Evolutionary conservation across 352 stramenopile genomes (phyloP).

Genomic region (Halophytophthora polymorphica): DNA sequence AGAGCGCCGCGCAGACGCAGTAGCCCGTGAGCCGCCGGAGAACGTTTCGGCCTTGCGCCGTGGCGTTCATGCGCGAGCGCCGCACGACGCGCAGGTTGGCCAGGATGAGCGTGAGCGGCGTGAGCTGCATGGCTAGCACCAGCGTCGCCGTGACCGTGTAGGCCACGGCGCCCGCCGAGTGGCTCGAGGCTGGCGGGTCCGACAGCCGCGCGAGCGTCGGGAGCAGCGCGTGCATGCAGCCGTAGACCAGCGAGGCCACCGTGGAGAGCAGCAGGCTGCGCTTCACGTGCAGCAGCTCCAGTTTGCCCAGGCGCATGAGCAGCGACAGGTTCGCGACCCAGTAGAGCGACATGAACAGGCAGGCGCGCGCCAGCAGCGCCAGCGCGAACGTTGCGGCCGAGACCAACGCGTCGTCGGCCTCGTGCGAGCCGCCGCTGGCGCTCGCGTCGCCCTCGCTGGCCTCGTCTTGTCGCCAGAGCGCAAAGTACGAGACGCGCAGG

Average conservation of each 20-base stretch:
- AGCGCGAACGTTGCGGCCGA: constrained; percentile 19
- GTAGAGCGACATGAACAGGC: constrained; percentile 77
- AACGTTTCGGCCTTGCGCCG: constrained; percentile 51
- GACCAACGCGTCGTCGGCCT: not conserved
- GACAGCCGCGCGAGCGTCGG: constrained; percentile 8
- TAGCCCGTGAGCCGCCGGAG: constrained; percentile 56
- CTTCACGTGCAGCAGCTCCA: constrained; percentile 50
- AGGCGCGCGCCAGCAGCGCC: constrained; percentile 46
- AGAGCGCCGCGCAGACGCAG: constrained; percentile 40
- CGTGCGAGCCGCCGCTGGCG: constrained; percentile 1
- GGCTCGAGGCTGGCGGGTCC: not conserved
- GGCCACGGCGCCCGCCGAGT: constrained; percentile 9
- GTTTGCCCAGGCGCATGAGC: constrained; percentile 56
- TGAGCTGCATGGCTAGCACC: constrained; percentile 43
- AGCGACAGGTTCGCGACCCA: constrained; percentile 71
- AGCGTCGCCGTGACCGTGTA: constrained; percentile 47
- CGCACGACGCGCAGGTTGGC: constrained; percentile 49
- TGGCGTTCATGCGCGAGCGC: constrained; percentile 48
- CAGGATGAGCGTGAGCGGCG: constrained; percentile 39
- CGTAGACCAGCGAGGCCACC: constrained; percentile 45
- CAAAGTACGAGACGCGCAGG: constrained; percentile 41
- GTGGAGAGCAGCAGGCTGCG: constrained; percentile 50
- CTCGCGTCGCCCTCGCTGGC: not conserved
- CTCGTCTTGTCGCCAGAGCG: constrained; percentile 24
- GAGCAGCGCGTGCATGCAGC: constrained; percentile 47